Conservation (phyloP, 495 filamentous ascomycete species). For the Aspergillus wentii region DNA sequence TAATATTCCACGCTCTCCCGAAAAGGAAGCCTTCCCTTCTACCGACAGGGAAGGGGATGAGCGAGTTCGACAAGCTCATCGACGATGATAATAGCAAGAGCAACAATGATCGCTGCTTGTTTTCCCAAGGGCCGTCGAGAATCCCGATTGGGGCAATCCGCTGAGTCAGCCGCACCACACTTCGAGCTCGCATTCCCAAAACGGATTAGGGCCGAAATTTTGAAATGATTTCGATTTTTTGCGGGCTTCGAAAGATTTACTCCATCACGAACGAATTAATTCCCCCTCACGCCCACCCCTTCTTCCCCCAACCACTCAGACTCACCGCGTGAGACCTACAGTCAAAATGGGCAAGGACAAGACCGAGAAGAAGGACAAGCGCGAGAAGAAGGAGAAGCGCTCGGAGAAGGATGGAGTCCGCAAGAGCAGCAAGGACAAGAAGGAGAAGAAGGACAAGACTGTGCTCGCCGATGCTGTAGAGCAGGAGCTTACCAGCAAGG, state of each 20-base stretch:
- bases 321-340: slow-evolving; percentile 13
- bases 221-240: slow-evolving; percentile 41
- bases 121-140: slow-evolving; percentile 4
- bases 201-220: slow-evolving; percentile 39
- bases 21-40: background rate
- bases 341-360: slow-evolving; percentile 51
- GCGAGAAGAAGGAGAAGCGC: slow-evolving; percentile 79
- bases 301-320: slow-evolving; percentile 10
- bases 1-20: background rate
- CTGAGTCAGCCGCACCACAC: slow-evolving; percentile 31
- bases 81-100: too few species aligned
- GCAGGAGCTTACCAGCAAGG: slow-evolving; percentile 54
- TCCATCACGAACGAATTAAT: slow-evolving; percentile 17
- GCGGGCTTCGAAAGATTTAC: slow-evolving; percentile 23
- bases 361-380: slow-evolving; percentile 64
- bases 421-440: slow-evolving; percentile 58
- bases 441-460: slow-evolving; percentile 68
- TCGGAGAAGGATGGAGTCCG: slow-evolving; percentile 70
- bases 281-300: slow-evolving; percentile 20
- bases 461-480: slow-evolving; percentile 56
- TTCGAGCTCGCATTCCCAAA: slow-evolving; percentile 16
- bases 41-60: too few species aligned
- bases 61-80: too few species aligned
- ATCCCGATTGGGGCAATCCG: slow-evolving; percentile 8
- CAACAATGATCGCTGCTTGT: too few species aligned